A percentile compares a stretch with the other conserved stretches of the same genome.
Evolutionary conservation across 78 protist species (phyloP).

Genomic region (Dictyostelium citrinum): DNA sequence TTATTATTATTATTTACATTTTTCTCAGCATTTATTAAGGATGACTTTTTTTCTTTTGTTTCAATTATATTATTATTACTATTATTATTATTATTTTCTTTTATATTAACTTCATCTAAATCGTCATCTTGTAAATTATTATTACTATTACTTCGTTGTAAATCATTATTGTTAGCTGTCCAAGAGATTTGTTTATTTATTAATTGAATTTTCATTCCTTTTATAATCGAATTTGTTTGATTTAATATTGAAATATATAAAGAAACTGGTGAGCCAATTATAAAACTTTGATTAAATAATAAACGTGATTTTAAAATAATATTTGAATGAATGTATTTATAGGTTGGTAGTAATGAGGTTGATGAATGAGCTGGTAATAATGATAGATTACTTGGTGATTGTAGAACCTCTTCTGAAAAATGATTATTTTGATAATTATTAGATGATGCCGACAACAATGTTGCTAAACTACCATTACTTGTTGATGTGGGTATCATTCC

Average conservation of each 20-base stretch:
- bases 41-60: neutral
- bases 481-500: neutral
- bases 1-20: neutral
- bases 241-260: constrained; percentile 21
- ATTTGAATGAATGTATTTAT: neutral
- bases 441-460: neutral
- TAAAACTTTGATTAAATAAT: constrained; percentile 1
- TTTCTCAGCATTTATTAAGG: neutral
- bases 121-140: neutral
- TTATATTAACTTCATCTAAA: neutral
- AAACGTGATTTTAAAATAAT: constrained; percentile 30
- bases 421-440: neutral
- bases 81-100: neutral
- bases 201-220: constrained; percentile 25
- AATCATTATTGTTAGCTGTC: neutral
- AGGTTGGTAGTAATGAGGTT: neutral
- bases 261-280: constrained; percentile 24
- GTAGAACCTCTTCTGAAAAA: neutral
- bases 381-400: neutral
- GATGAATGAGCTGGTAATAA: neutral
- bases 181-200: constrained; percentile 33
- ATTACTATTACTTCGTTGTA: neutral
- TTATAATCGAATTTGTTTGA: constrained; percentile 1
- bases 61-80: neutral
- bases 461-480: neutral